phyloP scores from a whole-genome alignment of 1,284 basidiomycete species.

The Fomitopsis palustris region DNA sequence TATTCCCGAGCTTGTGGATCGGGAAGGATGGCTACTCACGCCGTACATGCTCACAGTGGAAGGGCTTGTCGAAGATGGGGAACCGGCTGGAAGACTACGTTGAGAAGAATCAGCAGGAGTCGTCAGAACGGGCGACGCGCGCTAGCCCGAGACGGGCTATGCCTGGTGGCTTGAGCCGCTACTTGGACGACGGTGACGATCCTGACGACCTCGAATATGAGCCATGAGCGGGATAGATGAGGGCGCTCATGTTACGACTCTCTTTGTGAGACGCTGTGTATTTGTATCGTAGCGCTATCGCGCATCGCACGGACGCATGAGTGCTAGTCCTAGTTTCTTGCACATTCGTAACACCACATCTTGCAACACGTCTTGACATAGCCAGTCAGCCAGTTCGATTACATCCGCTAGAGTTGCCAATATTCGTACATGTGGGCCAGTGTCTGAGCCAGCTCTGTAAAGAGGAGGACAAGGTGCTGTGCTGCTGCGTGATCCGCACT shows the following conservation, averaged over 20 bases:
- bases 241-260: too few species aligned
- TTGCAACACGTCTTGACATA: too few species aligned
- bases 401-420: too few species aligned
- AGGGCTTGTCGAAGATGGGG: constrained; percentile 75
- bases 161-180: constrained; percentile 19
- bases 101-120: constrained; percentile 50
- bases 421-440: too few species aligned
- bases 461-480: background rate
- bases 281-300: background rate
- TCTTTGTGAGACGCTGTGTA: background rate
- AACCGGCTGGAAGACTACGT: constrained; percentile 73
- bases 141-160: constrained; percentile 12
- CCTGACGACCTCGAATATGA: background rate
- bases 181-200: constrained; percentile 15
- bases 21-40: background rate
- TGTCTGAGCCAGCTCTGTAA: background rate
- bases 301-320: background rate
- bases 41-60: constrained; percentile 59
- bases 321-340: background rate
- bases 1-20: background rate
- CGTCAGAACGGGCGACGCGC: constrained; percentile 29
- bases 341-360: too few species aligned
- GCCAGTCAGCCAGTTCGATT: too few species aligned
- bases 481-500: background rate
- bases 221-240: background rate